phyloP scores from a whole-genome alignment of 306 rosid genomes.

The Senna siamea region DNA sequence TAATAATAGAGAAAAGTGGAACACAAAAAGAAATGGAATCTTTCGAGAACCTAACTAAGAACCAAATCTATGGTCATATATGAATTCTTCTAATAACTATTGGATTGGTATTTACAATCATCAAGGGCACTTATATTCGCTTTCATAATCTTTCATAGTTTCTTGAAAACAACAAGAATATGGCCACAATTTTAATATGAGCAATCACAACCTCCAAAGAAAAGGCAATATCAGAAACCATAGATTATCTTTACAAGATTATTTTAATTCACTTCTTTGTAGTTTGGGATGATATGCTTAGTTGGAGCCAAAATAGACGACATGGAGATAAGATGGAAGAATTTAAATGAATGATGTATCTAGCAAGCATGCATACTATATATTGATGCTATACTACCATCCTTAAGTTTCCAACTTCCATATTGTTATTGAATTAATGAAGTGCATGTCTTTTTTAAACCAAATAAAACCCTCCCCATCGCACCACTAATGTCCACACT shows the following conservation, averaged over 20 bases:
- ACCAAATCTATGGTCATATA: neutral
- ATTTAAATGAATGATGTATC: neutral
- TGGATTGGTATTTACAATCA: too few species aligned
- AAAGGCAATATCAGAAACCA: conserved; percentile 2
- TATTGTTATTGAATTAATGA: too few species aligned
- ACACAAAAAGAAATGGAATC: neutral
- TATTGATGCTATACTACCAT: neutral
- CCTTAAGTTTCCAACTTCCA: too few species aligned
- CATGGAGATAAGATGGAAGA: neutral
- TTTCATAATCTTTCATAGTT: too few species aligned
- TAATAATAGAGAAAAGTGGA: neutral
- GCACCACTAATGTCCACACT: too few species aligned
- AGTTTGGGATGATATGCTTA: neutral
- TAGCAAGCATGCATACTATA: neutral
- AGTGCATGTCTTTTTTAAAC: too few species aligned
- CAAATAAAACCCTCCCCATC: too few species aligned
- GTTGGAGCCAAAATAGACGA: too few species aligned
- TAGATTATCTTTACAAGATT: too few species aligned
- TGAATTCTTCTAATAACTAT: too few species aligned
- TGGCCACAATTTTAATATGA: too few species aligned
- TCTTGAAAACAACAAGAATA: neutral
- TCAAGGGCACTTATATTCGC: too few species aligned
- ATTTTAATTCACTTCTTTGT: neutral
- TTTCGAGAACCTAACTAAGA: neutral
- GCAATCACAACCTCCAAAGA: neutral